These are phyloP conservation scores for Pholiota adiposa DNA, from an alignment of 1,284 basidiomycete genomes.

Conservation along the genomic window DNA sequence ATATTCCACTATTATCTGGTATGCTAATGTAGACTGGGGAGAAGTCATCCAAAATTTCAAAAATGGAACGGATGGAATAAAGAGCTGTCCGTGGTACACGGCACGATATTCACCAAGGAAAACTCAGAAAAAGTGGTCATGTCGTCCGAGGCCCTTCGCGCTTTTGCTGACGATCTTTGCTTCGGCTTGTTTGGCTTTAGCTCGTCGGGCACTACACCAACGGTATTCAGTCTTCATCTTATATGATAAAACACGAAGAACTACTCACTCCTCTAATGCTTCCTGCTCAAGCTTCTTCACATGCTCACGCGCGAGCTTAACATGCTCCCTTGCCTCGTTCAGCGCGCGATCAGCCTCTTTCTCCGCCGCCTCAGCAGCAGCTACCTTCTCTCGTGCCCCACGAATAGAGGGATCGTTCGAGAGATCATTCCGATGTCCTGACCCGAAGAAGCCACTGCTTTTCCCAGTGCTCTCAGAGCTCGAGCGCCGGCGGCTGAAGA, in stretches of 20 bases:
- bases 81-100: neutral
- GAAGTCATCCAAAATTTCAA: no score
- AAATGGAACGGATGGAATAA: neutral
- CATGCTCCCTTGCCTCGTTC: constrained; percentile 43
- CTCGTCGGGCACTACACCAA: constrained; percentile 48
- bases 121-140: constrained; percentile 37
- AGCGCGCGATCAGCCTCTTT: constrained; percentile 58
- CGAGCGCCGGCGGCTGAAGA: constrained; percentile 32
- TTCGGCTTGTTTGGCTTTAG: constrained; percentile 62
- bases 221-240: constrained; percentile 9
- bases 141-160: constrained; percentile 56
- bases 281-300: constrained; percentile 57
- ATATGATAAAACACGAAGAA: constrained; percentile 4
- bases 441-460: constrained; percentile 32
- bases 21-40: neutral
- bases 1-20: neutral
- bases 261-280: constrained; percentile 58
- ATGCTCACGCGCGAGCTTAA: constrained; percentile 41
- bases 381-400: constrained; percentile 55
- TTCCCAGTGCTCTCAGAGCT: constrained; percentile 21
- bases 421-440: constrained; percentile 24
- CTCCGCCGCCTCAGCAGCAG: constrained; percentile 58
- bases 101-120: neutral
- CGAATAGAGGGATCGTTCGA: constrained; percentile 54
- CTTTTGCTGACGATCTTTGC: constrained; percentile 60